Base-by-base conservation (phyloP, 768 basidiomycete genomes). In the Mycena galericulata region DNA sequence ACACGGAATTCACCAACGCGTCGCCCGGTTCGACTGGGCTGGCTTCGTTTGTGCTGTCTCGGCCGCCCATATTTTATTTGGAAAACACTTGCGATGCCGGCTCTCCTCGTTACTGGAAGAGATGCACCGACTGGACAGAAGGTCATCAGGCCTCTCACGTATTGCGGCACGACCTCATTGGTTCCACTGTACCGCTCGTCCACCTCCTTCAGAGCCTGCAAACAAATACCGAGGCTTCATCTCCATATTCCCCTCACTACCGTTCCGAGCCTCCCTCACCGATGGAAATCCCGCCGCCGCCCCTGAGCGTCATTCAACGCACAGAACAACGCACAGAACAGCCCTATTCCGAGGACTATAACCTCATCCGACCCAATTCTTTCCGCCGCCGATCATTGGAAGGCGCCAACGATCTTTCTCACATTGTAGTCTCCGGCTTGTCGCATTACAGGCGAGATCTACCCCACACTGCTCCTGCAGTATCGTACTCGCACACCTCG, bases 71-170 rank as follows among this genome's bases (percentile, higher is more conserved):
- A 8, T 95, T 95, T 77, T 94, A 86, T 75, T 77, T 91, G 64
- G 90, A 93, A 74, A 81, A 82, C 49, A 70, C 81, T 14, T 71
- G 77, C 3, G 76, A 79, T 45, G 79, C 79, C n/a, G 65, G 78
- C 6, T 67, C 78, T 24, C 55, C 75, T 0, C 84, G 84, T 29
- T 72, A 82, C 15, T 94, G 93, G 93, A 88, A 87, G 70, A 79
- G 82, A 30, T 91, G 90, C 74, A 79, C 83, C 11, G 93, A 94
- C 75, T 94, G 92, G 92, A 94, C 93, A 0, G 91, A 93, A 75
- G 88, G 84, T 55, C 84, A 84, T 50, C 92, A 93, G 74, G 93
- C 91, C 3, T 87, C 88, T 10, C 83, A 82, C 11, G 83, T 90
- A 18, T 76, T 93, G 62, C 86, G 85, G 49, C 93, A 94, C 72